Evolutionary conservation across 805 yeast genomes (phyloP).

Genomic region (Saturnispora galanensis): DNA sequence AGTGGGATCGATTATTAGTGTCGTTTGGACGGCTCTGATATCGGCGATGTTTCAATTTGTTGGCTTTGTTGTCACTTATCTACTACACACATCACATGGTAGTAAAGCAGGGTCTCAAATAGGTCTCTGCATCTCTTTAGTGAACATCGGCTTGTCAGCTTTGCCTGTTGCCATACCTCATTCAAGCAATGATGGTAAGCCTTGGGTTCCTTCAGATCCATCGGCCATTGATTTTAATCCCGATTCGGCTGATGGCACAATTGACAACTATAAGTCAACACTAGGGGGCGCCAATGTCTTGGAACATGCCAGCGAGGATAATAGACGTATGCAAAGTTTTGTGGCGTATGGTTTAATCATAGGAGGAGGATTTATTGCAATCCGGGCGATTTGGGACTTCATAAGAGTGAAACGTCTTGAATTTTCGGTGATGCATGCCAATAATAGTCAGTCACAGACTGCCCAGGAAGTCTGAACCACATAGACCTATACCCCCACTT

Average conservation of each 20-base stretch:
- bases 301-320: background rate
- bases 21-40: constrained; percentile 82
- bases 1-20: constrained; percentile 83
- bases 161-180: constrained; percentile 32
- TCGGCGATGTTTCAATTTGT: constrained; percentile 89
- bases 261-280: constrained; percentile 22
- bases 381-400: constrained; percentile 65
- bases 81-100: constrained; percentile 93
- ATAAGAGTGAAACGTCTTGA: constrained; percentile 72
- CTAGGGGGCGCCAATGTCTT: constrained; percentile 13
- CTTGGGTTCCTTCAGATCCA: constrained; percentile 45
- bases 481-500: too few relatives aligned
- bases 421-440: constrained; percentile 10
- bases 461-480: too few relatives aligned
- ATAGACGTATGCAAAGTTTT: constrained; percentile 30
- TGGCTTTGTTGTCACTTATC: constrained; percentile 83
- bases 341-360: constrained; percentile 55
- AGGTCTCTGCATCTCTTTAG: constrained; percentile 79
- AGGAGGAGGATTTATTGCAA: constrained; percentile 55
- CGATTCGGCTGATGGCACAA: constrained; percentile 17
- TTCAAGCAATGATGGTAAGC: constrained; percentile 10
- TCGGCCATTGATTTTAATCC: constrained; percentile 37
- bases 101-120: constrained; percentile 92
- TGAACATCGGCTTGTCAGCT: constrained; percentile 56
- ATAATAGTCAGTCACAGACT: too few relatives aligned